phyloP scores from a whole-genome alignment of 2,329 filamentous ascomycete genomes.

The Claviceps sorghi region DNA sequence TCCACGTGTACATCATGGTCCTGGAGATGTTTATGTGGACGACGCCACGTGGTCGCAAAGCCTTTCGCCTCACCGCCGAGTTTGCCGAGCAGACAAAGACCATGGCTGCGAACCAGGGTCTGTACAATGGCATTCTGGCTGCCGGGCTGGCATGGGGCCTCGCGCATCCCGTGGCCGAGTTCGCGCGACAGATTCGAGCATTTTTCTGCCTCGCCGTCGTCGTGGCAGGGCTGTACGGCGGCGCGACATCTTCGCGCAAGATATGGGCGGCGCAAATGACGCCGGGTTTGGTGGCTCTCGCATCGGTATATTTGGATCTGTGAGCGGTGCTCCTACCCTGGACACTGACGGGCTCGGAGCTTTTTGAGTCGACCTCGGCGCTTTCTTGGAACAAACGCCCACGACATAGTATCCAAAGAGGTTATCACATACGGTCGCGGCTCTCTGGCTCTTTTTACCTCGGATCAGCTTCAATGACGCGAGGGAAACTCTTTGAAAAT shows the following conservation, averaged over 20 bases:
- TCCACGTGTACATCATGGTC: constrained; percentile 34
- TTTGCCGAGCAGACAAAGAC: constrained; percentile 29
- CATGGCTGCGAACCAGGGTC: constrained; percentile 35
- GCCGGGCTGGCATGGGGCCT: constrained; percentile 33
- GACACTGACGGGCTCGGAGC: neutral
- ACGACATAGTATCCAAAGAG: no score
- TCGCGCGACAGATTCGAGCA: constrained; percentile 28
- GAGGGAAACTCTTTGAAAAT: neutral
- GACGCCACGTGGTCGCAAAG: constrained; percentile 27
- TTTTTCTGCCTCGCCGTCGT: constrained; percentile 33
- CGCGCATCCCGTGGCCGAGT: constrained; percentile 26
- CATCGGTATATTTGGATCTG: constrained; percentile 9
- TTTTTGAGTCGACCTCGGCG: no score
- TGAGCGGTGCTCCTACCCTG: neutral
- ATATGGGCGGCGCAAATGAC: constrained; percentile 30
- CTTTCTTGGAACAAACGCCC: no score
- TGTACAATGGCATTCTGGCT: constrained; percentile 39
- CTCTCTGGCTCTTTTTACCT: no score
- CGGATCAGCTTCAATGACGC: no score
- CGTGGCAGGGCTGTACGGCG: constrained; percentile 32
- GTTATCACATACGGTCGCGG: no score
- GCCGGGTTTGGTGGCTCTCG: constrained; percentile 8
- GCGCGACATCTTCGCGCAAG: constrained; percentile 22
- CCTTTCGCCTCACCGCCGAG: constrained; percentile 29
- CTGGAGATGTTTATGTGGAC: constrained; percentile 38